Percentiles rank a stretch among this genome's conserved stretches.
phyloP scores from a whole-genome alignment of 148 eudicot species.

The Fagopyrum homotropicum region DNA sequence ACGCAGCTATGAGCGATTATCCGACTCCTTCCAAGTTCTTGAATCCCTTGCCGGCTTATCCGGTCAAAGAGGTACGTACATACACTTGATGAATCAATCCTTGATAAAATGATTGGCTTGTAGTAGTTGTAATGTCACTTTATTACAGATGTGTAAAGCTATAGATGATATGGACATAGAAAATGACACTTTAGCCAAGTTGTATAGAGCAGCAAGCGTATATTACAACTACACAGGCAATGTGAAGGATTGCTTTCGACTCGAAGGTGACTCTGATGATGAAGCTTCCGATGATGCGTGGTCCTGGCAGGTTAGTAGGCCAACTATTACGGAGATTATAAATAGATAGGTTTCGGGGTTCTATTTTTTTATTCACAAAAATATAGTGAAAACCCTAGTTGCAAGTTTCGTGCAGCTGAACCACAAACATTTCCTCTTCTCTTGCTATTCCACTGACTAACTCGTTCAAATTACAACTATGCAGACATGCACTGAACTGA shows the following conservation, averaged over 20 bases:
- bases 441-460: too few species aligned
- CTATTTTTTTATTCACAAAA: too few species aligned
- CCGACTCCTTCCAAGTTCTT: slow-evolving; percentile 69
- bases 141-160: slow-evolving; percentile 75
- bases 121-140: neutral
- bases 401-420: too few species aligned
- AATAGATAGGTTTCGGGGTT: too few species aligned
- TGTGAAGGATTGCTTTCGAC: slow-evolving; percentile 47
- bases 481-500: too few species aligned
- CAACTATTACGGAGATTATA: too few species aligned
- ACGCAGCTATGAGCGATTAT: slow-evolving; percentile 78
- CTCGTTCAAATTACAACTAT: too few species aligned
- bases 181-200: slow-evolving; percentile 54
- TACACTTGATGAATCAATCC: neutral
- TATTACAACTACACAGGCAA: slow-evolving; percentile 70
- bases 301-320: slow-evolving; percentile 20
- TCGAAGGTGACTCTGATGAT: slow-evolving; percentile 32
- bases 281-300: slow-evolving; percentile 24
- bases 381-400: too few species aligned
- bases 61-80: slow-evolving; percentile 76
- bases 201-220: slow-evolving; percentile 59
- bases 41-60: slow-evolving; percentile 78
- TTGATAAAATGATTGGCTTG: neutral
- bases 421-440: too few species aligned
- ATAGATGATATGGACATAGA: slow-evolving; percentile 53